Conservation (phyloP, 495 filamentous ascomycete genomes). For the Choiromyces venosus region DNA sequence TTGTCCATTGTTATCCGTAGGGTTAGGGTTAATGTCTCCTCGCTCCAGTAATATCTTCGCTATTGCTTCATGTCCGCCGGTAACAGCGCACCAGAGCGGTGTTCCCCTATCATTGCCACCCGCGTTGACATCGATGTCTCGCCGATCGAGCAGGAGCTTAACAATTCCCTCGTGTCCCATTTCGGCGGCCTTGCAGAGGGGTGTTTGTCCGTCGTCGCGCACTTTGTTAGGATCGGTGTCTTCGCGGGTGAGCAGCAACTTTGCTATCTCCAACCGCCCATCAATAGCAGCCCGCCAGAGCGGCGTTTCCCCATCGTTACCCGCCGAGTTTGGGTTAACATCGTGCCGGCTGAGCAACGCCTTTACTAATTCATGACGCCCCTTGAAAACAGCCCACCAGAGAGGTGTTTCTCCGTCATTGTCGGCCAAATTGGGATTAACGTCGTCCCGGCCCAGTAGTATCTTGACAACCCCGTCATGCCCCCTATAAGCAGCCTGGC, state of each 20-base stretch:
- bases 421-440: background rate
- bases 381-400: background rate
- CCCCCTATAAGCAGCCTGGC: background rate
- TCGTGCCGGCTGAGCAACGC: background rate
- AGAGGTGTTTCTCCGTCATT: background rate
- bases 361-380: slow-evolving; percentile 2
- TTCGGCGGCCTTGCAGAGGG: slow-evolving; percentile 3
- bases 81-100: background rate
- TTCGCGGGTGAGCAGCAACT: background rate
- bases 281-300: background rate
- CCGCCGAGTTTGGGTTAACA: background rate
- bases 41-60: background rate
- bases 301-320: background rate
- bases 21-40: background rate
- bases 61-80: background rate
- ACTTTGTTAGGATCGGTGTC: background rate
- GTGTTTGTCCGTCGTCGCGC: background rate
- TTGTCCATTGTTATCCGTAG: background rate
- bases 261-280: background rate
- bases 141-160: slow-evolving; percentile 3
- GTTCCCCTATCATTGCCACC: background rate
- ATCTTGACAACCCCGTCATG: background rate
- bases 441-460: background rate
- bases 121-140: background rate
- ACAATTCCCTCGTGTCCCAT: background rate